Evolutionary conservation across 805 yeast genomes (phyloP).

Genomic region (Lachancea cidri): DNA sequence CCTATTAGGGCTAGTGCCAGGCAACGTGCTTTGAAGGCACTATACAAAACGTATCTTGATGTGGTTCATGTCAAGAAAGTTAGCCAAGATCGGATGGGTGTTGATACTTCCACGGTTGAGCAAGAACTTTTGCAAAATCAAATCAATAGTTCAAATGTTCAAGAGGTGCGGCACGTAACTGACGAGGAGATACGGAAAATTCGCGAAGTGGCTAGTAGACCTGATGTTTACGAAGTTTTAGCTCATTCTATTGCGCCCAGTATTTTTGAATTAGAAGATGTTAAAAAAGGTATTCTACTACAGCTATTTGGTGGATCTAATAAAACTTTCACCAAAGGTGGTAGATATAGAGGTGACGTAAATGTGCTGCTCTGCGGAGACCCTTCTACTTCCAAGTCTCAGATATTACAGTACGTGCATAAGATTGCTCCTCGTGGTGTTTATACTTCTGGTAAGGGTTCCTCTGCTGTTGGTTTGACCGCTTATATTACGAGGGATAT

Average conservation of each 20-base stretch:
- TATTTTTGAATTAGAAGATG: constrained; percentile 93
- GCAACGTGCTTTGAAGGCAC: constrained; percentile 74
- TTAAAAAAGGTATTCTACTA: constrained; percentile 86
- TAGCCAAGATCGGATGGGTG: constrained; percentile 74
- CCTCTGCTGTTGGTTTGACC: constrained; percentile 98
- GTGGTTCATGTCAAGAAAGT: constrained; percentile 88
- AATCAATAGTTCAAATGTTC: constrained; percentile 52
- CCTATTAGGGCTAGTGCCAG: constrained; percentile 86
- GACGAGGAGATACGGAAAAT: constrained; percentile 67
- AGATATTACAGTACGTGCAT: constrained; percentile 89
- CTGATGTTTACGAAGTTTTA: constrained; percentile 77
- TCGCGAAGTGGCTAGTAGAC: constrained; percentile 54
- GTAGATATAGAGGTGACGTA: constrained; percentile 94
- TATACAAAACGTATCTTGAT: constrained; percentile 90
- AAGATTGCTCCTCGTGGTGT: constrained; percentile 92
- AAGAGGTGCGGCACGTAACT: constrained; percentile 65
- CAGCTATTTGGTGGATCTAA: constrained; percentile 96
- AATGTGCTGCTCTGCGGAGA: constrained; percentile 92
- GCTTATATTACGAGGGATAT: constrained; percentile 94
- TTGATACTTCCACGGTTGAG: constrained; percentile 63
- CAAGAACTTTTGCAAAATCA: constrained; percentile 45
- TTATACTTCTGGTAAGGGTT: constrained; percentile 97
- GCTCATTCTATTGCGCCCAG: constrained; percentile 96
- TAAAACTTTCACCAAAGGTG: constrained; percentile 83
- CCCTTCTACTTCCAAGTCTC: constrained; percentile 99